A percentile compares a stretch with the other conserved stretches of the same genome.
Evolutionary conservation across 371 early-diverging fungal genomes (phyloP).

Genomic region (Mortierella sp.): DNA sequence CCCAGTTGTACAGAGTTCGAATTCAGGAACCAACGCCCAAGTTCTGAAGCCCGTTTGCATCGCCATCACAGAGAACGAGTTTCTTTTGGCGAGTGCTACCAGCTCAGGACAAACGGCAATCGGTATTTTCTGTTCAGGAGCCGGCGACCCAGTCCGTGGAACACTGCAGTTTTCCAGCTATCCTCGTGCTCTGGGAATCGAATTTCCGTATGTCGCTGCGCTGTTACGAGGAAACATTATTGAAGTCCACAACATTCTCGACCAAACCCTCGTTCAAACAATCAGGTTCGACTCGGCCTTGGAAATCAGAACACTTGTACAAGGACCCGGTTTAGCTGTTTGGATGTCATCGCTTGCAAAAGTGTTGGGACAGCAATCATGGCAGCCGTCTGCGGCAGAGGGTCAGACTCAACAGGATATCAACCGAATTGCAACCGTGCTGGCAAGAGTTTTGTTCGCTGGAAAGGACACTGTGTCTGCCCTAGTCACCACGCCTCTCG

Average conservation of each 20-base stretch:
- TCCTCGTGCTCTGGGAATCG: constrained; percentile 77
- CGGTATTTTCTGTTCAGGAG: constrained; percentile 80
- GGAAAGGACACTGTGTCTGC: constrained; percentile 76
- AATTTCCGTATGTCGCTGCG: constrained; percentile 84
- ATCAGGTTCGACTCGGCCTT: constrained; percentile 64
- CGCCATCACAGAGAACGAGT: constrained; percentile 77
- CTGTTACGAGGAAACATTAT: constrained; percentile 77
- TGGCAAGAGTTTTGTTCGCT: constrained; percentile 73
- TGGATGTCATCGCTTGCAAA: constrained; percentile 47
- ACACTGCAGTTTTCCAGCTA: constrained; percentile 83
- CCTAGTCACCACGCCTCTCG: constrained; percentile 73
- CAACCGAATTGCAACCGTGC: constrained; percentile 62
- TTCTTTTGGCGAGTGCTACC: constrained; percentile 79
- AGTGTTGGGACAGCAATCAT: constrained; percentile 16
- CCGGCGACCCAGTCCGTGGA: constrained; percentile 85
- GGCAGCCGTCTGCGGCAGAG: background rate
- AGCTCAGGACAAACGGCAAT: constrained; percentile 69
- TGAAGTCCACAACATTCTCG: constrained; percentile 83
- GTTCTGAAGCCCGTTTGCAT: constrained; percentile 74
- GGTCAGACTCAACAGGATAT: constrained; percentile 18
- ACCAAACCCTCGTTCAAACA: constrained; percentile 75
- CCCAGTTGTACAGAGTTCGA: constrained; percentile 68
- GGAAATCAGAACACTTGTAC: constrained; percentile 67
- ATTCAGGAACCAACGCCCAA: constrained; percentile 61
- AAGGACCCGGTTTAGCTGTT: constrained; percentile 67